Conservation (phyloP, 306 rosid genomes). For the Cucumis melo region DNA sequence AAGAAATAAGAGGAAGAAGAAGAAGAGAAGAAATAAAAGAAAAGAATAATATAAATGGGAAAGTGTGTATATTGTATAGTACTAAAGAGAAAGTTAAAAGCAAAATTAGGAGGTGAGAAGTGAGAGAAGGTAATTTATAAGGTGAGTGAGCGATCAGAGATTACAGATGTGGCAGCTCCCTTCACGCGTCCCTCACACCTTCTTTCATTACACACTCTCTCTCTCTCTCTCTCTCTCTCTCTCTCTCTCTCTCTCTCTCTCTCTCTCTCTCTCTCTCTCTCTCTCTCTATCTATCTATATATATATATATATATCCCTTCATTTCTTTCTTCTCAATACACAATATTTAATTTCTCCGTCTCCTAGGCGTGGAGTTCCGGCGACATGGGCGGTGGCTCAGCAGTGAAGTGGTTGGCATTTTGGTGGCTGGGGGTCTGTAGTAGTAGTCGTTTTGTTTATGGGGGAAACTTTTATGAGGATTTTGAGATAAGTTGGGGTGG, state of each 20-base stretch:
- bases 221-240: not conserved
- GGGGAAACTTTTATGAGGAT: conserved; percentile 45
- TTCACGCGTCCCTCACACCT: conserved; percentile 41
- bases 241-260: not conserved
- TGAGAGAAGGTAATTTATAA: no score
- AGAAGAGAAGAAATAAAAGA: no score
- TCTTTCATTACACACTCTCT: conserved; percentile 7
- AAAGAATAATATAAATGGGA: no score
- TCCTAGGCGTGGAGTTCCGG: not conserved
- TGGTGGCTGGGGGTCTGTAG: conserved; percentile 17
- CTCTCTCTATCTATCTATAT: no score
- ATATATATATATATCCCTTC: no score
- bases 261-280: not conserved
- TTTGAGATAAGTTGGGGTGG: conserved; percentile 76
- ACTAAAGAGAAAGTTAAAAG: no score
- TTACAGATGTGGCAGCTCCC: conserved; percentile 44
- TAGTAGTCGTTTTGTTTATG: not conserved
- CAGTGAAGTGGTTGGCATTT: conserved; percentile 6
- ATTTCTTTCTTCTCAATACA: no score
- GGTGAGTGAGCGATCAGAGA: no score
- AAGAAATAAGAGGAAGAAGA: no score
- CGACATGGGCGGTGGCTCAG: conserved; percentile 24
- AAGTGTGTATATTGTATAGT: no score
- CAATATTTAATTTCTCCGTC: not conserved
- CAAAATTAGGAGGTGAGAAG: no score